These are phyloP conservation scores for Phytophthora macrochlamydospora DNA, from an alignment of 352 stramenopile species.

Conservation along the genomic window DNA sequence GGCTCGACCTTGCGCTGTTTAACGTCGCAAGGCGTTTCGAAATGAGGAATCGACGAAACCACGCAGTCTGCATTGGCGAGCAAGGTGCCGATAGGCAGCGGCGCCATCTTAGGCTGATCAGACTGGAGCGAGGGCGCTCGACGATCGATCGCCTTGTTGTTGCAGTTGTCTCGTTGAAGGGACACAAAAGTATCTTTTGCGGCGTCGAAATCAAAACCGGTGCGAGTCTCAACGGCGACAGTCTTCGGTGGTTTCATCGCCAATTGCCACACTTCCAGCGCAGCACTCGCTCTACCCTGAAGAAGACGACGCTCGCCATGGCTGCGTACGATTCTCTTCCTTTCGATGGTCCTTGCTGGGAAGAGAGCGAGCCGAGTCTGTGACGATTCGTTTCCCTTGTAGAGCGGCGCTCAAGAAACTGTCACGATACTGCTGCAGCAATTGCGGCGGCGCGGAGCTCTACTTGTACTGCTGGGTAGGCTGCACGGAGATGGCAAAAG, in stretches of 20 bases:
- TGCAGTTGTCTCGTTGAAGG: not conserved
- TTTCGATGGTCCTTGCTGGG: constrained; percentile 7
- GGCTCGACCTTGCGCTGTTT: not conserved
- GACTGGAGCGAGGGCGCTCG: no score
- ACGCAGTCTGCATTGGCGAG: not conserved
- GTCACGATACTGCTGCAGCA: constrained; percentile 59
- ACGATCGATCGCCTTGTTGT: no score
- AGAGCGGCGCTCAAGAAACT: constrained; percentile 57
- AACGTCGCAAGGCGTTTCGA: not conserved
- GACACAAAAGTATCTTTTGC: not conserved
- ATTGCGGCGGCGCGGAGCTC: constrained; percentile 65
- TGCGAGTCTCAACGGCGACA: not conserved
- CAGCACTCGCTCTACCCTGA: not conserved
- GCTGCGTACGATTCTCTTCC: constrained; percentile 17
- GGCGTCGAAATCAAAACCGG: not conserved
- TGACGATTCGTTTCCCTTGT: not conserved
- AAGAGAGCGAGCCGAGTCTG: not conserved
- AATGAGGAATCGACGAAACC: not conserved
- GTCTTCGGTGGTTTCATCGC: constrained; percentile 7
- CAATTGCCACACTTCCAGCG: constrained; percentile 1
- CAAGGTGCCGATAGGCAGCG: no score
- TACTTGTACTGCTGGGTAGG: constrained; percentile 73
- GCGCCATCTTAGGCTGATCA: no score
- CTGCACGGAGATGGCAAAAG: not conserved
- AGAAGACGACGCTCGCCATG: constrained; percentile 12